A percentile compares a stretch with the other conserved stretches of the same genome.
Conservation (phyloP, 805 yeast genomes). For the Limtongozyma cylindracea region DNA sequence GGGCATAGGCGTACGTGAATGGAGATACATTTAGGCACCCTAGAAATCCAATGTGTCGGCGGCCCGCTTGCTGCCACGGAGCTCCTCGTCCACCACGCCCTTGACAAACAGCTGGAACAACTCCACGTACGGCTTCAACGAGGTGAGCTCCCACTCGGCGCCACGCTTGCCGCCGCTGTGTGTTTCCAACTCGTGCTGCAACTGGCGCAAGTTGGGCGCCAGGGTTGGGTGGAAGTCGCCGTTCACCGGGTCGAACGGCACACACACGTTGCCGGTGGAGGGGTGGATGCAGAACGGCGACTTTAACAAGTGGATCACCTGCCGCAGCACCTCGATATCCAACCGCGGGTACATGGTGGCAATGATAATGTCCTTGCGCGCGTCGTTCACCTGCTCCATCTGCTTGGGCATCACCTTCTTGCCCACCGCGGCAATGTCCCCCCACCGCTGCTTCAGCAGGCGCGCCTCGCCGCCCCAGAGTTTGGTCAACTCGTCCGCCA, state of each 20-base stretch:
- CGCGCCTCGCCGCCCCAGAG: slow-evolving; percentile 25
- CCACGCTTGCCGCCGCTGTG: too few relatives aligned
- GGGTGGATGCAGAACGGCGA: slow-evolving; percentile 97
- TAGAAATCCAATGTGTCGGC: too few relatives aligned
- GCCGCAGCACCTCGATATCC: slow-evolving; percentile 82
- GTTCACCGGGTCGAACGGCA: slow-evolving; percentile 36
- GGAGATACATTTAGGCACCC: too few relatives aligned
- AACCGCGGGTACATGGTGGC: slow-evolving; percentile 73
- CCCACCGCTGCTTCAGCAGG: slow-evolving; percentile 50
- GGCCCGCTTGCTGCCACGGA: slow-evolving; percentile 2
- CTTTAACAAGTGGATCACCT: slow-evolving; percentile 74
- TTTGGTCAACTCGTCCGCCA: slow-evolving; percentile 23
- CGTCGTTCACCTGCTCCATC: slow-evolving; percentile 27
- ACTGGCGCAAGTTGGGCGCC: slow-evolving; percentile 48
- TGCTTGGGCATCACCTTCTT: slow-evolving; percentile 19
- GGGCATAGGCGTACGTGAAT: too few relatives aligned
- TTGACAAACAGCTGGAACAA: slow-evolving; percentile 38
- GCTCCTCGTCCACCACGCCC: slow-evolving; percentile 28
- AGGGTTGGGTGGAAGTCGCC: slow-evolving; percentile 38
- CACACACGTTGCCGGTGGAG: slow-evolving; percentile 85
- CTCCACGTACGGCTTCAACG: slow-evolving; percentile 46
- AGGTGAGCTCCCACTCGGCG: slow-evolving; percentile 34
- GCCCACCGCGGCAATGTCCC: slow-evolving; percentile 34
- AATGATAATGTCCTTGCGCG: slow-evolving; percentile 61
- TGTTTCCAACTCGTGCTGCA: slow-evolving; percentile 28